These are phyloP conservation scores for Andrographis paniculata DNA, from an alignment of 305 asterid genomes.

Conservation along the genomic window DNA sequence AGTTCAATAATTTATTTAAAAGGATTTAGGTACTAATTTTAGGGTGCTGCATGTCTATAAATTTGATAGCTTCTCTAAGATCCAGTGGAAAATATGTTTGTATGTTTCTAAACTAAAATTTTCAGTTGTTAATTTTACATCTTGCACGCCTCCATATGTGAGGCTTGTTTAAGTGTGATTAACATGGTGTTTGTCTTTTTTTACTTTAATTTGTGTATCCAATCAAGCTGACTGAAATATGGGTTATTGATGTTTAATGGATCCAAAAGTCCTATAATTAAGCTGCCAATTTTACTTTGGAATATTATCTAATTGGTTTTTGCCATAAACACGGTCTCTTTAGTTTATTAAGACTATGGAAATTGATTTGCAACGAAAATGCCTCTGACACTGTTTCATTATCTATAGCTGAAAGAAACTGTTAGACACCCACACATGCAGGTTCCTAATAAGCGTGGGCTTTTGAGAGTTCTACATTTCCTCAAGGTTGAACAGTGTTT, in stretches of 20 bases:
- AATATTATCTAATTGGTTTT: neutral
- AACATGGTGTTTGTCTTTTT: neutral
- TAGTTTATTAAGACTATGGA: neutral
- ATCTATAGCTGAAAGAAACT: neutral
- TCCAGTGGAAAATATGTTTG: neutral
- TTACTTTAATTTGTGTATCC: neutral
- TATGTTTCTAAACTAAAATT: neutral
- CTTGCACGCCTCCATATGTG: neutral
- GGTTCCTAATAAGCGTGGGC: neutral
- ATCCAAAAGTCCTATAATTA: neutral
- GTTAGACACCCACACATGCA: neutral
- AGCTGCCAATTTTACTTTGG: neutral
- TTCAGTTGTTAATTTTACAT: neutral
- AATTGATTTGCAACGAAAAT: neutral
- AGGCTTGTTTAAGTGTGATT: neutral
- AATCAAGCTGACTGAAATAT: neutral
- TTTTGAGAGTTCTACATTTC: slow-evolving; percentile 5
- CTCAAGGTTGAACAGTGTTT: slow-evolving; percentile 5
- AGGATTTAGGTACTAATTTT: neutral
- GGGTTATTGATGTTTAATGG: neutral
- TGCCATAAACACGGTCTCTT: neutral
- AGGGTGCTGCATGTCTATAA: neutral
- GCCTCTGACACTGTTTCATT: neutral
- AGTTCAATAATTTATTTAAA: neutral
- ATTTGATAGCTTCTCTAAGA: neutral